phyloP scores from a whole-genome alignment of 768 basidiomycete species.

The Auriculariales sp. region DNA sequence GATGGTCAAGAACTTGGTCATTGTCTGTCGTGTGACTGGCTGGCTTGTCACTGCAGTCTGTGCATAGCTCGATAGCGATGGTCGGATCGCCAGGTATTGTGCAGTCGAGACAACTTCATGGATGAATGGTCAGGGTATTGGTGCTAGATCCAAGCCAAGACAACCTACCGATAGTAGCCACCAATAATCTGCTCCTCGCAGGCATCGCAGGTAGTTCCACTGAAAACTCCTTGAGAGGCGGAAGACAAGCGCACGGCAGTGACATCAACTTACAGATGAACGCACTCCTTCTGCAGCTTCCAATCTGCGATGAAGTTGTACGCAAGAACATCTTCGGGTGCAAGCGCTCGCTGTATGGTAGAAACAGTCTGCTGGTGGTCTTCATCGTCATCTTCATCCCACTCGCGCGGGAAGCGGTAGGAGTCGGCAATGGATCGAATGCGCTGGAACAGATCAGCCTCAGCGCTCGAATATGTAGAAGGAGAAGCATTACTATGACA shows the following conservation, averaged over 20 bases:
- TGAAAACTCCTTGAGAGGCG: too few species aligned
- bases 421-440: background rate
- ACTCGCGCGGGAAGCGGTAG: background rate
- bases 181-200: too few species aligned
- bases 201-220: too few species aligned
- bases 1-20: background rate
- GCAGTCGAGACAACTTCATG: background rate
- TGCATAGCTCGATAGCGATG: background rate
- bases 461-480: too few species aligned
- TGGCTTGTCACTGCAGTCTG: background rate
- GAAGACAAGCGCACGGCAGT: too few species aligned
- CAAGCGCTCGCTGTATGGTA: background rate
- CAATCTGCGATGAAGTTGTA: background rate
- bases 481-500: too few species aligned
- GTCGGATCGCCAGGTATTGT: background rate
- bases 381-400: background rate
- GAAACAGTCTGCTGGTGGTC: too few species aligned
- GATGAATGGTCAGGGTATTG: too few species aligned
- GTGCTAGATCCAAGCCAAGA: too few species aligned
- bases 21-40: background rate
- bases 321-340: background rate
- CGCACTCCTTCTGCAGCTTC: background rate
- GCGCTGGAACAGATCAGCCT: too few species aligned
- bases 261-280: background rate
- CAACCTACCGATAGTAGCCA: too few species aligned